Evolutionary conservation across 192 early-diverging fungal species (phyloP), one percentile per base, ranked within the genome.

Genomic region (Podila clonocystis): DNA sequence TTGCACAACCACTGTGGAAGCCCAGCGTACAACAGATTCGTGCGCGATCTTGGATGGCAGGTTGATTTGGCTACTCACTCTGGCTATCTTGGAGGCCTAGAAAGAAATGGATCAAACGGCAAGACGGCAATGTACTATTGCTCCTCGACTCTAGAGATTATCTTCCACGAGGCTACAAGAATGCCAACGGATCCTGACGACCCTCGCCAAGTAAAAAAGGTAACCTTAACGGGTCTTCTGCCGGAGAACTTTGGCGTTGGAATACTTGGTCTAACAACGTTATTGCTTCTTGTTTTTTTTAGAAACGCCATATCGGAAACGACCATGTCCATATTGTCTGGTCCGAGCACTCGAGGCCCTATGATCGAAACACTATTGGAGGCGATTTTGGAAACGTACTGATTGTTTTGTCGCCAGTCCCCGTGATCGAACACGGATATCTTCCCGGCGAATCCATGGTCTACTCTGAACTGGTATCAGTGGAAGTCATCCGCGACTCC

Each of bases 321-420:
- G 97, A 99, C 72, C 97, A 98, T 76, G 95, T 99, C 9, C 98
- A 99, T 70, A 96, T 99, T 59, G 88, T 99, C 12, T 99, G 96
- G 96, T 98, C 97, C 75, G 98, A 99, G 75, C 94, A 97, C 64
- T 84, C 87, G 48, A 88, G 94, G 69, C 92, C 95, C 36, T 99
- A 98, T 77, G 86, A 93, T 33, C 88, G 90, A 22, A 89, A 88
- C 38, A 99, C 98, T 0, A 98, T 99, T 59, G 94, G 95, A 5
- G 98, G 98, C 60, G 98, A 98, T 80, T 99, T 98, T 87, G 98
- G 97, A 31, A 99, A 99, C 68, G 96, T 94, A 1, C 91, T 95
- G 70, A 98, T 99, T 49, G 87, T 96, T 38, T 89, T 99, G 6
- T 94, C 92, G 3, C 98, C 98, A 3, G 82, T 95, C 12, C 75